These are phyloP conservation scores for Astrothelium subdiscretum DNA, from an alignment of 495 filamentous ascomycete genomes.

Conservation along the genomic window DNA sequence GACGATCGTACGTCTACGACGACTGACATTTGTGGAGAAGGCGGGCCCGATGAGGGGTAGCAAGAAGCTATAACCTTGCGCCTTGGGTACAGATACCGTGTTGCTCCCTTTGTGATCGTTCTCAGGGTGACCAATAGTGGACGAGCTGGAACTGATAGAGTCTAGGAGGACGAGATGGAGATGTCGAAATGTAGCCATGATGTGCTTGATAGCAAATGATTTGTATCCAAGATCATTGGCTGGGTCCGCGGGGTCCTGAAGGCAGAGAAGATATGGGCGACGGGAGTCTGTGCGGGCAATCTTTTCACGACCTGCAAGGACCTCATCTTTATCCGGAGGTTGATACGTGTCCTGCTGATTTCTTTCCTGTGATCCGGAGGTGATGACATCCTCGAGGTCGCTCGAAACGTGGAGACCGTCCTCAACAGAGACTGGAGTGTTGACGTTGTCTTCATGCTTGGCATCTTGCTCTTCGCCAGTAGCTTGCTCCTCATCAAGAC, in stretches of 20 bases:
- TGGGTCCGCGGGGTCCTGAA: conserved; percentile 50
- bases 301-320: conserved; percentile 5
- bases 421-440: neutral
- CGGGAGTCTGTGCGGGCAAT: conserved; percentile 7
- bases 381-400: neutral
- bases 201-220: conserved; percentile 31
- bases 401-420: neutral
- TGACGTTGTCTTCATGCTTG: neutral
- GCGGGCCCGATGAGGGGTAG: neutral
- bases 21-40: neutral
- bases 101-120: no score
- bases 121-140: no score
- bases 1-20: neutral
- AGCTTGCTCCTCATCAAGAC: neutral
- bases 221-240: conserved; percentile 43
- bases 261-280: conserved; percentile 36
- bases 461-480: neutral
- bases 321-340: neutral
- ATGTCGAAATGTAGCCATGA: conserved; percentile 23
- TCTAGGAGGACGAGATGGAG: neutral
- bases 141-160: neutral
- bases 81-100: no score
- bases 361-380: neutral
- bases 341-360: neutral
- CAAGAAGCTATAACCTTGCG: neutral